A percentile compares a stretch with the other conserved stretches of the same genome.
Conservation (phyloP, 768 basidiomycete genomes). For the Auricularia heimuer region DNA sequence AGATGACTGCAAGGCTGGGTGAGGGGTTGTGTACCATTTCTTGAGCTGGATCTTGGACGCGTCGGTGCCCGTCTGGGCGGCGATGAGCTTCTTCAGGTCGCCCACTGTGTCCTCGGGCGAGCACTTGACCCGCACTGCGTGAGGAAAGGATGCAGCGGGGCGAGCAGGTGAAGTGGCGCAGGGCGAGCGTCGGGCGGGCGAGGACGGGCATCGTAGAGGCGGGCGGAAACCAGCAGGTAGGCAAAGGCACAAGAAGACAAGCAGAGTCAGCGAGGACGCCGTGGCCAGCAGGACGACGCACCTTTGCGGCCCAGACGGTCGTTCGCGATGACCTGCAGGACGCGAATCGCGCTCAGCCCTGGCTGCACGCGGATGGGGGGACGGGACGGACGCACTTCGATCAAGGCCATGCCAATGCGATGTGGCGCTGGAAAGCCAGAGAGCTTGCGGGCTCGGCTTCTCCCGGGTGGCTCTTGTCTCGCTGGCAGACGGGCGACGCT, state of each 20-base stretch:
- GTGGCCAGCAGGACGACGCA: constrained; percentile 22
- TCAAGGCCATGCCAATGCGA: constrained; percentile 18
- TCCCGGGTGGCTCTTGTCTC: no score
- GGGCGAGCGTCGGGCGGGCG: background rate
- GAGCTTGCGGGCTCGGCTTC: no score
- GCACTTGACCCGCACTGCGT: constrained; percentile 86
- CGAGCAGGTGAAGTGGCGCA: background rate
- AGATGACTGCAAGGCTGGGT: background rate
- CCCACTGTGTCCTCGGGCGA: constrained; percentile 93
- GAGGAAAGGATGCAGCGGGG: background rate
- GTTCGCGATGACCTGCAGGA: constrained; percentile 77
- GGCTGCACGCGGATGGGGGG: background rate
- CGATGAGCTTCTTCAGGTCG: constrained; percentile 94
- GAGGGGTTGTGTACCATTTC: constrained; percentile 66
- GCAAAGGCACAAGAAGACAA: background rate
- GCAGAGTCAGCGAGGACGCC: background rate
- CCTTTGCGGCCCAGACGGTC: constrained; percentile 93
- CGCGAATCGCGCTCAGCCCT: no score
- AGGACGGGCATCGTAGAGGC: no score
- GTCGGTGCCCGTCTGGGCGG: constrained; percentile 90
- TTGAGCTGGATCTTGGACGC: constrained; percentile 80
- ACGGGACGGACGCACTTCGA: constrained; percentile 18
- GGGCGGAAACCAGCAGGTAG: no score
- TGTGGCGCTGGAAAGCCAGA: no score
- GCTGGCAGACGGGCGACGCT: no score